Percentiles rank a stretch among this genome's conserved stretches.
phyloP scores from a whole-genome alignment of 108 stramenopile genomes.

The Schizochytrium sp. region DNA sequence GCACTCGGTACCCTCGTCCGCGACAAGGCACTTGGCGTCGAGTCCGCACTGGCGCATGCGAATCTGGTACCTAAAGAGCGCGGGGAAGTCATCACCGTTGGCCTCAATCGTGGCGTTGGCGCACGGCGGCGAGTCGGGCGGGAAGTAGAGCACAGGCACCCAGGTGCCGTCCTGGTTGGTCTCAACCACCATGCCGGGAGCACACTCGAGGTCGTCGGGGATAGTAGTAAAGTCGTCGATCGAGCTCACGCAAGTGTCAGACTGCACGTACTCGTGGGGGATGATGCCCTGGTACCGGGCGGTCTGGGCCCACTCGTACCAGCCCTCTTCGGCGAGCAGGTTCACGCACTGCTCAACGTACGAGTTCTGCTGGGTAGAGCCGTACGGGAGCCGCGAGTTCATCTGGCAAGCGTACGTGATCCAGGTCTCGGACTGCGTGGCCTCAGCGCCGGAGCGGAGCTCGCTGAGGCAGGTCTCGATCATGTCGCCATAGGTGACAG shows the following conservation, averaged over 20 bases:
- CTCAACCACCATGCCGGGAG: neutral
- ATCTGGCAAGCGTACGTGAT: neutral
- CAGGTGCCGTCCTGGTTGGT: neutral
- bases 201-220: neutral
- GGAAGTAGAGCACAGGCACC: neutral
- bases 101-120: neutral
- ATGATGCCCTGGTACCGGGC: neutral
- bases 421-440: neutral
- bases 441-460: neutral
- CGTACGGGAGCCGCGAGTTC: too few relatives aligned
- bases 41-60: neutral
- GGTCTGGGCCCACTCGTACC: too few relatives aligned
- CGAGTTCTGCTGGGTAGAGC: too few relatives aligned
- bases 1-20: neutral
- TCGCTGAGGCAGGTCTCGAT: neutral
- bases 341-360: too few relatives aligned
- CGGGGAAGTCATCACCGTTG: neutral
- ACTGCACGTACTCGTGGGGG: neutral
- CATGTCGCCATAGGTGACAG: neutral
- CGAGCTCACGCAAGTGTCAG: neutral
- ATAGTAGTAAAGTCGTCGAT: neutral
- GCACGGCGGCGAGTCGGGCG: neutral
- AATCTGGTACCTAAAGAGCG: neutral
- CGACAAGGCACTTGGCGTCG: neutral
- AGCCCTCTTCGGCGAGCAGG: too few relatives aligned